Evolutionary conservation across 2,329 filamentous ascomycete species (phyloP), one percentile per base, ranked within the genome.

Genomic region (Fusarium sp.): DNA sequence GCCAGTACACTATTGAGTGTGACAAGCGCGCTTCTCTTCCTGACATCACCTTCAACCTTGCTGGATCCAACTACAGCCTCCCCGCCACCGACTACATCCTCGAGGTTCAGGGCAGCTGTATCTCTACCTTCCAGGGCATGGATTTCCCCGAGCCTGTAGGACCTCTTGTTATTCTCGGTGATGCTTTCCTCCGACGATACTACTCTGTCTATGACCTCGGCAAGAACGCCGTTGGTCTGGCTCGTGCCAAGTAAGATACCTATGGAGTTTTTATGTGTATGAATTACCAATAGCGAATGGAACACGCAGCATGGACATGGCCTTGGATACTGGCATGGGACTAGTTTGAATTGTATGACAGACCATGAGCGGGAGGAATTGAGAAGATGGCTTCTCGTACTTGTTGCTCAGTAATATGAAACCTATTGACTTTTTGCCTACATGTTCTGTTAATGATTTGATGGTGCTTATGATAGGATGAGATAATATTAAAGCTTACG

Each of bases 101-200:
- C 44, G 95, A 99, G 84, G 90, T 98, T 46, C 93, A 95, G 80
- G 96, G 95, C 77, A 95, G 92, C 81, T 99, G 96, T 84, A 97
- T 99, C 84, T 98, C 94, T 71, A 93, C 94, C 76, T 97, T 99
- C 86, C 97, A 97, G 91, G 95, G 94, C 78, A 97, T 98, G 92
- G 96, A 95, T 82, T 91, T 94, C 85, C 92, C 94, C 63, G 93
- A 91, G 80, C 94, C 94, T 42, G 92, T 93, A 66, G 95, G 96
- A 50, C 96, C 96, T 76, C 90, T 99, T 73, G 95, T 94, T 70
- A 99, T 99, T 74, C 91, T 99, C 31, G 96, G 96, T 79, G 94
- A 97, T 82, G 93, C 91, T 53, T 93, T 93, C 88, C 86, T 93
- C 80, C 91, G 94, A 84, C 93, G 88, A 81, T 97, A 92, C 88